Evolutionary conservation across 2,329 filamentous ascomycete genomes (phyloP), one percentile per base, ranked within the genome.

Genomic region (Sporothrix variecibatus): DNA sequence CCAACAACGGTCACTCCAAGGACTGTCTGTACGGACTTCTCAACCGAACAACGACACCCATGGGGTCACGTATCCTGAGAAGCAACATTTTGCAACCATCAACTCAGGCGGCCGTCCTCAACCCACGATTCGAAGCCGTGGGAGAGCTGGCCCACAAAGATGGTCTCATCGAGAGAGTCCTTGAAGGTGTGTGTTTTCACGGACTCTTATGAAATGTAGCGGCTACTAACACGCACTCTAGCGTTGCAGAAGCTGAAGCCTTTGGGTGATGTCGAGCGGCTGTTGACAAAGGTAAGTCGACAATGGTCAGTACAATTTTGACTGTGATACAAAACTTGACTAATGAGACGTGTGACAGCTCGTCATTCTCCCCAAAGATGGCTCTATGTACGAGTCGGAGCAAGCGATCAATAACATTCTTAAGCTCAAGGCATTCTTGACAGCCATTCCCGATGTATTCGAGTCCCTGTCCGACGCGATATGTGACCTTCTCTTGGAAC

Each of bases 1-100:
- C 95, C 0, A 91, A 93, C 15, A 91, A 92, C 77, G 79, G 90
- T 0, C 94, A 92, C 77, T 97, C 94, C 0, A 93, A 91, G 76
- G 90, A 95, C 53, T 95, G 92, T 76, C 84, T 99, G 0, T 95
- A 95, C 76, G 95, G 95, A 0, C 82, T 98, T 0, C 83, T 99
- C 64, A 97, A 98, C 78, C 87, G 94, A 76, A 97, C 95, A 0
- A 80, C 89, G 26, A 98, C 96, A 0, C 92, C 93, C 0, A 98
- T 98, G 94, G 96, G 96, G 2, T 87, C 90, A 5, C 89, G 96
- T 69, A 87, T 97, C 76, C 87, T 99, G 34, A 88, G 94, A 73
- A 94, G 91, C 80, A 97, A 93, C 77, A 91, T 99, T 43, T 84
- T 98, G 1, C 96, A 99, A 79, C 96, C 96, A 3, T 92, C 94